Percentiles rank a stretch among this genome's conserved stretches.
Conservation (phyloP, 495 filamentous ascomycete genomes). For the Aspergillus heteromorphus region DNA sequence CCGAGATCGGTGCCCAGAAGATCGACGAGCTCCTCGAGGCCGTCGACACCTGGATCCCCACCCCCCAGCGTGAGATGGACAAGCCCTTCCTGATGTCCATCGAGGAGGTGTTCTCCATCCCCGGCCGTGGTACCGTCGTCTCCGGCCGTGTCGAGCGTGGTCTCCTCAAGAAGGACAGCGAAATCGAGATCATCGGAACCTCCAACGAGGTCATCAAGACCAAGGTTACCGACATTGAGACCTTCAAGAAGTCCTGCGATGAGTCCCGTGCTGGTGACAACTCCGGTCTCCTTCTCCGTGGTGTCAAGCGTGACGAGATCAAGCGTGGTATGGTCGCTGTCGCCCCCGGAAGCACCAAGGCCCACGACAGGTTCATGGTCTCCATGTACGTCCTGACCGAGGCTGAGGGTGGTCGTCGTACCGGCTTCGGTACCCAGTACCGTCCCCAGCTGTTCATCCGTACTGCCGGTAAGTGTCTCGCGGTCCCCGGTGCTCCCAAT, state of each 20-base stretch:
- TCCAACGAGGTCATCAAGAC: slow-evolving; percentile 74
- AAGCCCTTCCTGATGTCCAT: slow-evolving; percentile 99
- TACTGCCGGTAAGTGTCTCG: slow-evolving; percentile 61
- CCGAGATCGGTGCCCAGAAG: slow-evolving; percentile 78
- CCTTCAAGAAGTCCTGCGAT: slow-evolving; percentile 97
- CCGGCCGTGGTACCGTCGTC: slow-evolving; percentile 93
- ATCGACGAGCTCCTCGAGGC: slow-evolving; percentile 85
- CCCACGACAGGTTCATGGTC: slow-evolving; percentile 83
- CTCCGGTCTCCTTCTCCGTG: slow-evolving; percentile 94
- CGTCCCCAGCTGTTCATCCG: slow-evolving; percentile 92
- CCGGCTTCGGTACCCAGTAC: slow-evolving; percentile 89
- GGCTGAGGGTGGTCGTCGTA: slow-evolving; percentile 96
- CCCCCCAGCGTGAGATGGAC: slow-evolving; percentile 81
- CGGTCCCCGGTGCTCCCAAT: neutral
- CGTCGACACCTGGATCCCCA: slow-evolving; percentile 95
- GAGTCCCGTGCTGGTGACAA: slow-evolving; percentile 94
- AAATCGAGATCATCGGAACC: slow-evolving; percentile 92
- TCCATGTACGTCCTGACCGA: slow-evolving; percentile 96
- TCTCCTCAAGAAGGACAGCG: slow-evolving; percentile 79
- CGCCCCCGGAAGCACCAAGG: slow-evolving; percentile 68
- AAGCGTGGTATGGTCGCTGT: slow-evolving; percentile 88
- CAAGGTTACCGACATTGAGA: slow-evolving; percentile 99
- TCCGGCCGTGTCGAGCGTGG: slow-evolving; percentile 98
- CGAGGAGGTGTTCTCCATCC: slow-evolving; percentile 97
- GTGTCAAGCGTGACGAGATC: slow-evolving; percentile 90